Evolutionary conservation across 2,329 filamentous ascomycete genomes (phyloP), one percentile per base, ranked within the genome.

Genomic region (Penicillium sp.): DNA sequence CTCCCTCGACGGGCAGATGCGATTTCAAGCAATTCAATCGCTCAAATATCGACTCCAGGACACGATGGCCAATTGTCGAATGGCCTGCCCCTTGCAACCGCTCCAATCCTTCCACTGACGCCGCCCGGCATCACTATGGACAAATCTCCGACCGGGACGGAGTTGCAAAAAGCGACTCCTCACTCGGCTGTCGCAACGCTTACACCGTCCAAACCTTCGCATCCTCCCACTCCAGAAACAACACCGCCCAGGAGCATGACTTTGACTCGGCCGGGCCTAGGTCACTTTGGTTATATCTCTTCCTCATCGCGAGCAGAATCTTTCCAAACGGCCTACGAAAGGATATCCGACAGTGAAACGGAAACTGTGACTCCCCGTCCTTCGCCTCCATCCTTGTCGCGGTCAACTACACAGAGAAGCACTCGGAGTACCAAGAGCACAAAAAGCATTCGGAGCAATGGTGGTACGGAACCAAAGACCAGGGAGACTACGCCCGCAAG

Each of bases 171-270:
- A 38, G 67, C 70, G 66, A 61, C 68, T 65, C 69, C 75, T 60
- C 60, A 67, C 47, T 62, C 69, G 26, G 68, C 71, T 23, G 64
- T 64, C 44, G 69, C 68, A 31, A 69, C 68, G 44, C 79, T 81
- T 58, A 91, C 89, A 5, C 88, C 89, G 54, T 84, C 87, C 30
- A 86, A 87, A 66, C 86, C 89, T 66, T 84, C 84, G 70, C 91
- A 87, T 69, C 89, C 89, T 17, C 90, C 89, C 35, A 93, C 90
- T 3, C 91, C 90, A 38, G 90, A 92, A 76, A 85, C 90, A 50
- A 93, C 90, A 17, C 91, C 90, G 56, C 90, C 90, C 41, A 84
- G 87, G 61, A 67, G 71, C 35, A 66, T 70, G 26, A 70, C 74
- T n/a, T 67, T 67, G 5, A 58, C 30, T 60, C 74, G 71, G 58